Evolutionary conservation across 768 basidiomycete genomes (phyloP).

Genomic region (Scleroderma citrinum): DNA sequence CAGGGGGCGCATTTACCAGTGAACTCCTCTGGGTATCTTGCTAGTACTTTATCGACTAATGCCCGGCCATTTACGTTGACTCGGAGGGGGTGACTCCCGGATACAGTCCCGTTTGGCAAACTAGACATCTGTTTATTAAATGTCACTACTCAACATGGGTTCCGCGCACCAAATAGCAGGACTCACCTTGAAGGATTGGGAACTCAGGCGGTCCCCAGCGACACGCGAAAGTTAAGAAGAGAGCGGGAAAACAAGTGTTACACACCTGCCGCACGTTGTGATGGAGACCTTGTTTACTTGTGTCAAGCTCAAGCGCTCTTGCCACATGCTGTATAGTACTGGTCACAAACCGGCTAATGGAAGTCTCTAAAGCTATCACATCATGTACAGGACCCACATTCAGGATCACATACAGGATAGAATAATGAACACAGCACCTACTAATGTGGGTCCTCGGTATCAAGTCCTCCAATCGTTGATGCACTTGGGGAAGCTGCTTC

Average conservation of each 20-base stretch:
- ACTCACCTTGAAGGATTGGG: neutral
- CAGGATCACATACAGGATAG: too few relatives aligned
- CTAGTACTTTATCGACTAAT: constrained; percentile 12
- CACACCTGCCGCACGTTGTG: neutral
- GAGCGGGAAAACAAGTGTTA: too few relatives aligned
- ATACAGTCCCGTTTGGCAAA: neutral
- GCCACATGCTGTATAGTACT: too few relatives aligned
- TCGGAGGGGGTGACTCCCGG: neutral
- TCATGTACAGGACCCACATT: too few relatives aligned
- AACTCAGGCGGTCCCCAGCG: neutral
- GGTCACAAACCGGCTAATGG: too few relatives aligned
- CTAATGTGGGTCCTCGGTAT: too few relatives aligned
- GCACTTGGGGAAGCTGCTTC: too few relatives aligned
- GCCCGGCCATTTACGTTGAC: constrained; percentile 13
- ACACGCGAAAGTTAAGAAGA: neutral
- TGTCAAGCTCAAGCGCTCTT: neutral
- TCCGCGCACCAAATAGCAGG: neutral
- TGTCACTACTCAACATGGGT: neutral
- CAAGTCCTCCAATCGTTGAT: too few relatives aligned
- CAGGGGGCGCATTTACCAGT: constrained; percentile 3
- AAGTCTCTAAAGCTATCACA: neutral
- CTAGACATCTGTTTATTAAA: neutral
- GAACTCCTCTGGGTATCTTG: constrained; percentile 14
- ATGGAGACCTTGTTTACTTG: neutral
- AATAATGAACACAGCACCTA: too few relatives aligned